Base-by-base conservation (phyloP, 345 rosid genomes). In the Brassica carinata region DNA sequence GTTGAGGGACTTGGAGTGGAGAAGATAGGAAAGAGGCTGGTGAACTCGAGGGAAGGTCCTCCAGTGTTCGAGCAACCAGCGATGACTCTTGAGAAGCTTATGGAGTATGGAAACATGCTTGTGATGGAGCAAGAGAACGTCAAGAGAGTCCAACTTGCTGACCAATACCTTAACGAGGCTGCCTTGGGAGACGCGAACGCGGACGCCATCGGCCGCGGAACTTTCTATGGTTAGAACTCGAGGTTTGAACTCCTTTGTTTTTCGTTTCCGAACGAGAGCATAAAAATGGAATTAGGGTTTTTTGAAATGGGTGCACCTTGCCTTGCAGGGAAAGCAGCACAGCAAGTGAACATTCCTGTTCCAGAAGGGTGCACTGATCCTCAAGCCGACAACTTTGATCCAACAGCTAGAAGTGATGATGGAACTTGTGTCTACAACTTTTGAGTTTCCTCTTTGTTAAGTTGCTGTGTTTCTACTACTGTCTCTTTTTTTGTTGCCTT, bases 81-180 rank as follows among this genome's bases (percentile, higher is more conserved):
- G 83, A 95, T 95, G 93, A 87, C 89, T 29, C 5, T 91, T 0
- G 83, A 85, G 53, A 95, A 95, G 91, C 90, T 95, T 17, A 45
- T 95, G 30, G 90, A 88, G 73, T 95, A 95, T 3, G 98, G 98
- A 51, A 82, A 83, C 86, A 89, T 95, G 99, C 90, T 91, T 76
- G 99, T 93, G 18, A 81, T 81, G 63, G 99, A 95, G 71, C 98
- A 95, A 82, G 96, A 95, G 72, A 95, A 95, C 18, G 97, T 95
- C 71, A 95, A 95, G 92, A 89, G 99, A 81, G 98, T 93, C 72
- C 98, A 95, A 73, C 86, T 95, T 84, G 98, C 99, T 10, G 98
- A 93, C 81, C 90, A 86, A 73, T 95, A 95, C 85, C 7, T 93
- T 84, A 87, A 69, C 17, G 87, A 95, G 67, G 98, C 99, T 53